phyloP scores from a whole-genome alignment of 2,329 filamentous ascomycete species.

The Hypoxylon sp. region DNA sequence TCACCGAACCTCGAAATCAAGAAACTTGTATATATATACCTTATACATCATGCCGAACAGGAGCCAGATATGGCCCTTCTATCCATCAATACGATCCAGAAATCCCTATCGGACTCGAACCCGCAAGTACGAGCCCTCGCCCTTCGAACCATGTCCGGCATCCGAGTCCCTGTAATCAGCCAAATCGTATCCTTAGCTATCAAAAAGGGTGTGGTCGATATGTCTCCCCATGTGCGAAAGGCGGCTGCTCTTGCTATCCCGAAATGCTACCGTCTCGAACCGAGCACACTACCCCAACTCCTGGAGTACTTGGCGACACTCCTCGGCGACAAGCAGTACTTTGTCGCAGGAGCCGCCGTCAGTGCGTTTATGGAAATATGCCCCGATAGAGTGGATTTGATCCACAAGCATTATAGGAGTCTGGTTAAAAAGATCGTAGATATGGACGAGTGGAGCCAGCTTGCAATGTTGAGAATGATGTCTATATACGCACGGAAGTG shows the following conservation, averaged over 20 bases:
- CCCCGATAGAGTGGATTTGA: constrained; percentile 86
- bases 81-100: constrained; percentile 99
- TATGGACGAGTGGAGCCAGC: constrained; percentile 99
- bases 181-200: constrained; percentile 97
- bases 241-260: constrained; percentile 94
- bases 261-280: constrained; percentile 94
- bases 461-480: constrained; percentile 86
- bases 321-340: constrained; percentile 93
- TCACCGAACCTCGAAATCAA: constrained; percentile 95
- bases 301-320: constrained; percentile 84
- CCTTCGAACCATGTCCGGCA: constrained; percentile 95
- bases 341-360: constrained; percentile 94
- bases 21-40: constrained; percentile 98
- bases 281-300: constrained; percentile 85
- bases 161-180: constrained; percentile 96
- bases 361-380: constrained; percentile 91
- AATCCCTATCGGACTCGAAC: constrained; percentile 92
- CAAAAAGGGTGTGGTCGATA: constrained; percentile 92
- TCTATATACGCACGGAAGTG: constrained; percentile 87
- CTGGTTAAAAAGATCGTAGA: constrained; percentile 93
- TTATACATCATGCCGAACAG: constrained; percentile 95
- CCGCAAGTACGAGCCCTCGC: constrained; percentile 93
- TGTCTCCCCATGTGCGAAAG: constrained; percentile 94
- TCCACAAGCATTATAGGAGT: constrained; percentile 90
- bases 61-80: constrained; percentile 95